Evolutionary conservation across 1,284 basidiomycete genomes (phyloP).

Genomic region (Malassezia yamatoensis): DNA sequence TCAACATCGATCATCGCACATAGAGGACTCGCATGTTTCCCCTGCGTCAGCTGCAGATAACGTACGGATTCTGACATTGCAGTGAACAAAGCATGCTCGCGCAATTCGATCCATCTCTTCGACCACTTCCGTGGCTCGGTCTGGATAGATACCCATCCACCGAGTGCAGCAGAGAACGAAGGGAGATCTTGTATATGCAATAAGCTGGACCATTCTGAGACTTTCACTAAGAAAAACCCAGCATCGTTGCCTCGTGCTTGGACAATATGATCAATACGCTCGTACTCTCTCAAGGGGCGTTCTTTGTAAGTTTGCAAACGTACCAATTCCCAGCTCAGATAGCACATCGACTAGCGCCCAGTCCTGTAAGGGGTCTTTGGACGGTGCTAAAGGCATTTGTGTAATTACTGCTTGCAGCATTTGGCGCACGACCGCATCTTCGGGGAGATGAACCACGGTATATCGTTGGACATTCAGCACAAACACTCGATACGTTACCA

Average conservation of each 20-base stretch:
- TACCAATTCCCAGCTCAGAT: slow-evolving; percentile 28
- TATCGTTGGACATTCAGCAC: slow-evolving; percentile 10
- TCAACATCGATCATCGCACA: slow-evolving; percentile 39
- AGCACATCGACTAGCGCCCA: slow-evolving; percentile 43
- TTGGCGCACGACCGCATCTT: neutral
- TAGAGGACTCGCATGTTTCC: slow-evolving; percentile 36
- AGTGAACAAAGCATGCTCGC: slow-evolving; percentile 39
- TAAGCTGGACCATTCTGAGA: slow-evolving; percentile 32
- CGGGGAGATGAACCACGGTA: neutral
- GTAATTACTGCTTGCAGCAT: neutral
- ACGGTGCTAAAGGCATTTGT: neutral
- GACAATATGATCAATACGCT: slow-evolving; percentile 34
- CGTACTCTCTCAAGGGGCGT: slow-evolving; percentile 44
- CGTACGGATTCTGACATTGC: slow-evolving; percentile 40
- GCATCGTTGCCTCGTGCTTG: slow-evolving; percentile 23
- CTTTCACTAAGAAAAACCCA: slow-evolving; percentile 39
- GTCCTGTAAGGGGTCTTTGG: slow-evolving; percentile 22
- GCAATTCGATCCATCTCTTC: slow-evolving; percentile 44
- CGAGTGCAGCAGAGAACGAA: slow-evolving; percentile 27
- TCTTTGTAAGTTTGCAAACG: slow-evolving; percentile 12
- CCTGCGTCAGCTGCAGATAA: slow-evolving; percentile 7
- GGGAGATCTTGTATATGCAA: slow-evolving; percentile 32
- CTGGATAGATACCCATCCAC: slow-evolving; percentile 40
- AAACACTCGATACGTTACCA: slow-evolving; percentile 7
- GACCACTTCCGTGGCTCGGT: slow-evolving; percentile 38